Percentiles rank a stretch among this genome's conserved stretches.
phyloP scores from a whole-genome alignment of 164 flowering plant species.

The Aristolochia californica region DNA sequence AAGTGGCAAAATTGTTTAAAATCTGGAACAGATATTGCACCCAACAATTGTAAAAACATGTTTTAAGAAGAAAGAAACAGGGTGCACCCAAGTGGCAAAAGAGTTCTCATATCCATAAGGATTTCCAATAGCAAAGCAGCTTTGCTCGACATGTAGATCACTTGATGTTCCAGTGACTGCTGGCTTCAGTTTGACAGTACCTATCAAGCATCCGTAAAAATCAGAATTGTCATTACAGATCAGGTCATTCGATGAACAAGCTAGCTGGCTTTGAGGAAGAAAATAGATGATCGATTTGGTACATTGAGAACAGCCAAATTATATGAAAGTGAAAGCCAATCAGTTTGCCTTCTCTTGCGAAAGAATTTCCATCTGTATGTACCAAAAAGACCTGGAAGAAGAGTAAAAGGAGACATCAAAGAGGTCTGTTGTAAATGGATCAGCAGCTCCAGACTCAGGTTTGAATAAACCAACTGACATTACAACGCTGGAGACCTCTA shows the following conservation, averaged over 20 bases:
- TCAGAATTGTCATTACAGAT: too few relatives aligned
- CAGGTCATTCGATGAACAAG: too few relatives aligned
- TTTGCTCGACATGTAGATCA: conserved; percentile 71
- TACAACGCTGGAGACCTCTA: conserved; percentile 71
- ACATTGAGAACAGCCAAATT: conserved; percentile 93
- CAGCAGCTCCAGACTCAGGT: not conserved
- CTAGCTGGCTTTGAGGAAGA: not conserved
- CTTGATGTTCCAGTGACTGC: conserved; percentile 54
- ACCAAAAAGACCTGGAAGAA: conserved; percentile 40
- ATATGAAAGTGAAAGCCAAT: conserved; percentile 68
- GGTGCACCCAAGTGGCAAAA: conserved; percentile 77
- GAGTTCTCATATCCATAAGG: conserved; percentile 90
- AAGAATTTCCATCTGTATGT: conserved; percentile 47
- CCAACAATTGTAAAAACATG: not conserved
- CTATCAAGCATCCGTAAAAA: too few relatives aligned
- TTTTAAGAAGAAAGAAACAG: not conserved
- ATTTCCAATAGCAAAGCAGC: conserved; percentile 89
- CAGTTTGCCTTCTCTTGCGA: conserved; percentile 54
- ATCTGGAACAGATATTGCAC: too few relatives aligned
- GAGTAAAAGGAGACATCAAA: not conserved
- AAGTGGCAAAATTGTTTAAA: too few relatives aligned
- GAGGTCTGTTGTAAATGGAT: not conserved
- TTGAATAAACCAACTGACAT: conserved; percentile 32
- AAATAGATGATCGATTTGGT: conserved; percentile 1
- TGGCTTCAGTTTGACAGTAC: conserved; percentile 39